Base-by-base conservation (phyloP, 192 early-diverging fungal species). In the Gryganskiella cystojenkinii region DNA sequence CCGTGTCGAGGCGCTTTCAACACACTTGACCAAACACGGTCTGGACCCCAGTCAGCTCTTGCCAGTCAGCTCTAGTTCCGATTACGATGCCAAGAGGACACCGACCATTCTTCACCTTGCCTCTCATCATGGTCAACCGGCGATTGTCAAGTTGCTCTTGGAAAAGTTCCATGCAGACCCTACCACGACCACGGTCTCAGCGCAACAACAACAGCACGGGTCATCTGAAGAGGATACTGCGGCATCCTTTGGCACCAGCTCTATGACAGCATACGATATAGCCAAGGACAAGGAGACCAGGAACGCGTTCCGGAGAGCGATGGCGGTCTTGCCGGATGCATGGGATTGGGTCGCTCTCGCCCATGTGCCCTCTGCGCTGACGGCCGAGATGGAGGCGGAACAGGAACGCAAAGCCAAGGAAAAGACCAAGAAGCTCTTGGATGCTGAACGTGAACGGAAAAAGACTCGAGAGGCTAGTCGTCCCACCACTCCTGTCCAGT, bases 71-170 rank as follows among this genome's bases (percentile, higher is more conserved):
- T 37, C 58, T 9, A 69, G 70, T 22, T 54, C 70, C 19, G 67
- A 80, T 19, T 85, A 86, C 33, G 85, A 84, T 40, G 81, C 61
- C 14, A 67, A 80, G 4, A 47, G 74, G 0, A 70, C 46, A 57
- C 85, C 91, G 0, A 91, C 92, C 0, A 81, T 96, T 10, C 74
- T 98, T 22, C 96, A 99, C 68, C 57, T 94, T 27, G 94, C 95
- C 0, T 71, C 95, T 7, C 46, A 56, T n/a, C 64, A 76, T 4
- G 90, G 90, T 0, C 89, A 90, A 45, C 45, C 70, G 0, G 84
- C 84, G 3, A 74, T 93, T 15, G 87, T 97, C 1, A 81, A 83
- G 4, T 19, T 55, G 1, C 82, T 88, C 19, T 75, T 99, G 22
- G 82, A 94, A 30, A 81, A 89, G 30, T 64, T 81, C 44, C 86